These are phyloP conservation scores for Fusarium robinianum DNA, from an alignment of 2,329 filamentous ascomycete genomes.

Conservation along the genomic window DNA sequence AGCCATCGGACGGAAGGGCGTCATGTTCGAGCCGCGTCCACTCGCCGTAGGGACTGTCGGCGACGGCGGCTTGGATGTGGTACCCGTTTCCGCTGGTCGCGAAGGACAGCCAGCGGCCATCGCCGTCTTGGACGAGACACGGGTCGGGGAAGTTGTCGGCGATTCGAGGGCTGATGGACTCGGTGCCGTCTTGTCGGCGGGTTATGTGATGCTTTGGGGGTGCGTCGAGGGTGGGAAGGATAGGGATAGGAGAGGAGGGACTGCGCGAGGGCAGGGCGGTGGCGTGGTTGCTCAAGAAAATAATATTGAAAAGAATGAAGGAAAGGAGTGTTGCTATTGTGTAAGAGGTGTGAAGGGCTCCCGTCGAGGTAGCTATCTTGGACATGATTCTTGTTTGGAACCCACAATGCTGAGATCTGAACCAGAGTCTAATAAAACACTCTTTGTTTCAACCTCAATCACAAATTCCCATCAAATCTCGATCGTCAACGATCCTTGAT, in stretches of 20 bases:
- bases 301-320: slow-evolving; percentile 9
- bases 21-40: slow-evolving; percentile 56
- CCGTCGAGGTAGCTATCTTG: no score
- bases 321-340: slow-evolving; percentile 10
- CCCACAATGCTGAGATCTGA: no score
- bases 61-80: slow-evolving; percentile 59
- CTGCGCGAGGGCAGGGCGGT: slow-evolving; percentile 12
- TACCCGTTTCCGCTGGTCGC: slow-evolving; percentile 56
- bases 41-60: slow-evolving; percentile 52
- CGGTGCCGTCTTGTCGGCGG: slow-evolving; percentile 17
- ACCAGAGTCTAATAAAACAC: no score
- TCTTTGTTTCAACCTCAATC: no score
- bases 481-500: no score
- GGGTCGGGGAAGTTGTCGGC: slow-evolving; percentile 59
- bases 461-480: no score
- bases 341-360: no score
- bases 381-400: no score
- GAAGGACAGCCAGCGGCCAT: slow-evolving; percentile 62
- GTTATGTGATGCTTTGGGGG: slow-evolving; percentile 13
- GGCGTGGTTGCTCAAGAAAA: neutral
- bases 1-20: slow-evolving; percentile 57
- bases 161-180: slow-evolving; percentile 22
- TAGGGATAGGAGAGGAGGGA: neutral
- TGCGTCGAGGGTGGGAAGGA: neutral
- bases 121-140: slow-evolving; percentile 51